Evolutionary conservation across 192 early-diverging fungal genomes (phyloP).

Genomic region (Podila epicladia): DNA sequence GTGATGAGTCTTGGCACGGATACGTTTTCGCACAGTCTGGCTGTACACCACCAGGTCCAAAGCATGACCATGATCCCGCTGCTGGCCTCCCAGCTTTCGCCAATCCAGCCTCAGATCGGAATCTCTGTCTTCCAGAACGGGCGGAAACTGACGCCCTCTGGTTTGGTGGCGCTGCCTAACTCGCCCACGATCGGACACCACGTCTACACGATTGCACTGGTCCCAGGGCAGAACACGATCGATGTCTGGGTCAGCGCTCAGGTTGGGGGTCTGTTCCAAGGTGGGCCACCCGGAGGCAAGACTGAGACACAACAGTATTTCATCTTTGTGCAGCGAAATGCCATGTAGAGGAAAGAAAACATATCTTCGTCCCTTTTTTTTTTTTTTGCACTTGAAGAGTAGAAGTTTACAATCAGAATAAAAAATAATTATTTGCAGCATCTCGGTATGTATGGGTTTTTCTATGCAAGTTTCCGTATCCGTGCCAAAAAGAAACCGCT

Average conservation of each 20-base stretch:
- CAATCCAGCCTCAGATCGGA: slow-evolving; percentile 42
- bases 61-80: slow-evolving; percentile 39
- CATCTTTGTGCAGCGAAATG: slow-evolving; percentile 37
- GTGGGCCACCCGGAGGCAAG: slow-evolving; percentile 36
- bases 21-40: slow-evolving; percentile 36
- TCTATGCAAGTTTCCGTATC: slow-evolving; percentile 67
- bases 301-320: slow-evolving; percentile 45
- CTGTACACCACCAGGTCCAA: slow-evolving; percentile 23
- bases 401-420: background rate
- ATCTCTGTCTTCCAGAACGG: slow-evolving; percentile 50
- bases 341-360: slow-evolving; percentile 7
- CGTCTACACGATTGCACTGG: slow-evolving; percentile 27
- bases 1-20: slow-evolving; percentile 44
- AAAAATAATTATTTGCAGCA: slow-evolving; percentile 1
- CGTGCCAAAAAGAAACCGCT: slow-evolving; percentile 86
- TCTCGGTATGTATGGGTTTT: too few relatives aligned
- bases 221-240: slow-evolving; percentile 34
- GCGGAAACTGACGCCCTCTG: slow-evolving; percentile 31
- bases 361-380: background rate
- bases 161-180: slow-evolving; percentile 16
- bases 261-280: slow-evolving; percentile 44
- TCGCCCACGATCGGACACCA: slow-evolving; percentile 36
- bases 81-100: slow-evolving; percentile 24
- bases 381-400: background rate
- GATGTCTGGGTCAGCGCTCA: slow-evolving; percentile 52